Conservation (phyloP, 495 filamentous ascomycete genomes). For the Hyaloscypha variabilis region DNA sequence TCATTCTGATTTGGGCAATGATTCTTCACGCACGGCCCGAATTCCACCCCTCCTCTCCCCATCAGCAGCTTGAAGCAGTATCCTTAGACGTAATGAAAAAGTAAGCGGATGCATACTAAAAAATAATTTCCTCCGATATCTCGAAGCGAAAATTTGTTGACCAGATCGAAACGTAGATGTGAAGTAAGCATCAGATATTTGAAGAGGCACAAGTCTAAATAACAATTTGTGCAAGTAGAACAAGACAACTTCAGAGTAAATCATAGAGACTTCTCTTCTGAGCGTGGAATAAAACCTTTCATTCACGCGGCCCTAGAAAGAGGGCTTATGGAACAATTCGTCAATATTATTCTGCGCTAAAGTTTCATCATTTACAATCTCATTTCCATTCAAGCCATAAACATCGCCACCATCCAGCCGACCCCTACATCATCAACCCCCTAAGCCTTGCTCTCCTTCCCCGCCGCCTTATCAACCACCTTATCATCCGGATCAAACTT, state of each 20-base stretch:
- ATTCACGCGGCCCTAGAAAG: neutral
- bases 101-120: too few relatives aligned
- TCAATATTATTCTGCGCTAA: neutral
- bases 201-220: too few relatives aligned
- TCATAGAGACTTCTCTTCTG: neutral
- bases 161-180: too few relatives aligned
- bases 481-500: conserved; percentile 70
- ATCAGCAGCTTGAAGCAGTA: too few relatives aligned
- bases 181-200: too few relatives aligned
- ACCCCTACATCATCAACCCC: neutral
- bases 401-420: neutral
- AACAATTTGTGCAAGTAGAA: too few relatives aligned
- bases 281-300: neutral
- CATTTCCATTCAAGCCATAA: neutral
- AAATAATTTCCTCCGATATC: too few relatives aligned
- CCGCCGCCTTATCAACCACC: conserved; percentile 31
- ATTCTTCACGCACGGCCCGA: too few relatives aligned
- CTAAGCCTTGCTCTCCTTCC: conserved; percentile 14
- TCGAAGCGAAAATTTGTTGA: too few relatives aligned
- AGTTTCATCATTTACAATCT: neutral
- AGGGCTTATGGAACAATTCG: neutral
- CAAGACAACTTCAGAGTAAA: neutral
- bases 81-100: too few relatives aligned
- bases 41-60: too few relatives aligned
- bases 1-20: too few relatives aligned